A percentile compares a stretch with the other conserved stretches of the same genome.
phyloP scores from a whole-genome alignment of 1,284 basidiomycete genomes.

The Pascua sp. region DNA sequence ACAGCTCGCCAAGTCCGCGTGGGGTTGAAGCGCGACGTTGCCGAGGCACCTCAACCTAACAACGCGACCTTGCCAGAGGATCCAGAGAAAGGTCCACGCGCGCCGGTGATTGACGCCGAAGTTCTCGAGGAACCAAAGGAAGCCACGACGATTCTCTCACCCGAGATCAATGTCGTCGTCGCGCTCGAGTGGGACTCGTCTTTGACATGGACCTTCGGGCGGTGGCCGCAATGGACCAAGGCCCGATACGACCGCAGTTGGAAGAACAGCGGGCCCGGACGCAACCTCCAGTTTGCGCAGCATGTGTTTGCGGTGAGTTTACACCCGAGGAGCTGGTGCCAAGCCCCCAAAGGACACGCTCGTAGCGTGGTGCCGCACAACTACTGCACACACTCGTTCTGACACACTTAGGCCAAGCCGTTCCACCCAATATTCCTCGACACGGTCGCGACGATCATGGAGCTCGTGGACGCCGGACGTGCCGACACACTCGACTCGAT shows the following conservation, averaged over 20 bases:
- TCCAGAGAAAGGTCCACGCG: background rate
- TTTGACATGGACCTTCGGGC: conserved; percentile 11
- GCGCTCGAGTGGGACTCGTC: conserved; percentile 33
- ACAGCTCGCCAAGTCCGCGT: too few species aligned
- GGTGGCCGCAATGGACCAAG: conserved; percentile 10
- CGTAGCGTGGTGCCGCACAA: too few species aligned
- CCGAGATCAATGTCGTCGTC: conserved; percentile 32
- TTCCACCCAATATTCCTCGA: conserved; percentile 35
- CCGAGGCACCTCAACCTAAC: too few species aligned
- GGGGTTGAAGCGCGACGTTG: too few species aligned
- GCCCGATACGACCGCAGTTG: background rate
- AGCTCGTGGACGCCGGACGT: conserved; percentile 1
- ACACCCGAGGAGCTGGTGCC: too few species aligned
- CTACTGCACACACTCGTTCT: too few species aligned
- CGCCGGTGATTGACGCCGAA: background rate
- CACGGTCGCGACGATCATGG: conserved; percentile 26
- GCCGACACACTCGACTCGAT: conserved; percentile 9
- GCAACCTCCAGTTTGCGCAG: conserved; percentile 30
- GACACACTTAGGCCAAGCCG: conserved; percentile 24
- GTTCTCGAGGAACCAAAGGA: conserved; percentile 9
- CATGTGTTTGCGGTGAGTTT: conserved; percentile 24
- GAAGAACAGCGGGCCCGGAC: conserved; percentile 4
- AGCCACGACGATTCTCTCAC: conserved; percentile 24
- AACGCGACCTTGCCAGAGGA: background rate
- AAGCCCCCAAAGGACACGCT: too few species aligned